Conservation (phyloP, 257 asterid genomes). For the Cynanchum wilfordii region DNA sequence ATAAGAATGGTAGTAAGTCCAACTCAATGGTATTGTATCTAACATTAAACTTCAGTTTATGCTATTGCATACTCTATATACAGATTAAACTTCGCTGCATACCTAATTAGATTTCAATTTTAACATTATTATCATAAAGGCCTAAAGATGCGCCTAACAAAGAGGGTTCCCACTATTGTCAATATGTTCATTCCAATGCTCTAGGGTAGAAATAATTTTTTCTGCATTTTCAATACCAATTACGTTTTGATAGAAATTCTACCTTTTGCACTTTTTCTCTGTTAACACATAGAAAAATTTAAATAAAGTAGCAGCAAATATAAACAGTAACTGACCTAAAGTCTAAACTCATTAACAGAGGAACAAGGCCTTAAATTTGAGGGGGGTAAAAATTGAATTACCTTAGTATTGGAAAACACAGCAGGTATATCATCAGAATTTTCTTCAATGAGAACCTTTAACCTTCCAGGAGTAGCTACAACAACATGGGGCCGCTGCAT, state of each 20-base stretch:
- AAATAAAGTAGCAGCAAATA: slow-evolving; percentile 1
- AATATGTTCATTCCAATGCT: neutral
- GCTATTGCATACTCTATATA: neutral
- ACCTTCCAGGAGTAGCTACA: slow-evolving; percentile 93
- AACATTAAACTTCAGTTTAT: too few species aligned
- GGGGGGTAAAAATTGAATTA: slow-evolving; percentile 14
- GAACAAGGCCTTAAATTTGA: neutral
- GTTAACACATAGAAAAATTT: neutral
- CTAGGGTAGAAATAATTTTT: neutral
- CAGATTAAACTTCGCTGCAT: neutral
- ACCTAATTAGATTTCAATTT: neutral
- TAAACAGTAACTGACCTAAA: neutral
- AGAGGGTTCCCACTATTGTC: neutral
- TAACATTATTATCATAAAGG: neutral
- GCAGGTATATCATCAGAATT: slow-evolving; percentile 73
- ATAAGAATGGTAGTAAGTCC: neutral
- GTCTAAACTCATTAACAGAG: neutral
- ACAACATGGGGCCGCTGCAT: slow-evolving; percentile 81
- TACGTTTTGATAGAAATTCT: neutral
- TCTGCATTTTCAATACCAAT: neutral
- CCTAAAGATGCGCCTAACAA: neutral
- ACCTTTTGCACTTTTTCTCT: neutral
- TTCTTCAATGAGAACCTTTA: slow-evolving; percentile 73
- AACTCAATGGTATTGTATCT: neutral
- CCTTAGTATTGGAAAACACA: slow-evolving; percentile 79